phyloP scores from a whole-genome alignment of 2,329 filamentous ascomycete genomes.

The Fusarium robinianum region DNA sequence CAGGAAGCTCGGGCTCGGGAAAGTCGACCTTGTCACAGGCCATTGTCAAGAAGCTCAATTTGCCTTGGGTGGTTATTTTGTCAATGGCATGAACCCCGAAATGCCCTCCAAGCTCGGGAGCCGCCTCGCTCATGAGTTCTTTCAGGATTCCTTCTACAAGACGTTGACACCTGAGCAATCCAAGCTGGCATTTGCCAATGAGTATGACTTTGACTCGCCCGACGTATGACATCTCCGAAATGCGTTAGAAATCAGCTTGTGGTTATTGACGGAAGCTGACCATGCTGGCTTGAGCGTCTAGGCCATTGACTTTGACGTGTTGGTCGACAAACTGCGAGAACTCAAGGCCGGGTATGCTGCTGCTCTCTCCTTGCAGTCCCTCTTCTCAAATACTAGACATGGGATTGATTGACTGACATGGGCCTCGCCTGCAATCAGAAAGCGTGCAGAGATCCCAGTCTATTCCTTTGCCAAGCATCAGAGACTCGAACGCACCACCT shows the following conservation, averaged over 20 bases:
- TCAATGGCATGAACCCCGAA: conserved; percentile 73
- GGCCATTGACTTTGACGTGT: conserved; percentile 90
- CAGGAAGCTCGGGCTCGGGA: conserved; percentile 89
- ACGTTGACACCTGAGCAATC: conserved; percentile 79
- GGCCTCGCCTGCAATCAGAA: conserved; percentile 52
- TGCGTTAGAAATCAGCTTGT: not conserved
- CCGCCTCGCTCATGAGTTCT: conserved; percentile 29
- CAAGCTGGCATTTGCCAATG: conserved; percentile 79
- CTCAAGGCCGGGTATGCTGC: conserved; percentile 92
- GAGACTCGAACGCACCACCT: conserved; percentile 75
- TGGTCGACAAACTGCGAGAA: conserved; percentile 78
- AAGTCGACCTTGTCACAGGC: conserved; percentile 94
- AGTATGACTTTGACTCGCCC: conserved; percentile 95
- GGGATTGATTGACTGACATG: conserved; percentile 18
- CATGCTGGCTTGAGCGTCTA: conserved; percentile 35
- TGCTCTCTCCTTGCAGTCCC: conserved; percentile 11
- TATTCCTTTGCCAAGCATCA: conserved; percentile 96
- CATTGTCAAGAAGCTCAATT: conserved; percentile 84
- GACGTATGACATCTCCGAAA: conserved; percentile 52
- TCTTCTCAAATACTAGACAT: not conserved
- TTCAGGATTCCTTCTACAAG: conserved; percentile 97
- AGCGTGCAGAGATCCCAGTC: conserved; percentile 86
- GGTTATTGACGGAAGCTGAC: conserved; percentile 6
- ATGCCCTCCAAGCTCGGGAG: not conserved
- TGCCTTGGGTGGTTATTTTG: conserved; percentile 97